Evolutionary conservation across 352 stramenopile species (phyloP).

Genomic region (Globisporangium paroecandrum): DNA sequence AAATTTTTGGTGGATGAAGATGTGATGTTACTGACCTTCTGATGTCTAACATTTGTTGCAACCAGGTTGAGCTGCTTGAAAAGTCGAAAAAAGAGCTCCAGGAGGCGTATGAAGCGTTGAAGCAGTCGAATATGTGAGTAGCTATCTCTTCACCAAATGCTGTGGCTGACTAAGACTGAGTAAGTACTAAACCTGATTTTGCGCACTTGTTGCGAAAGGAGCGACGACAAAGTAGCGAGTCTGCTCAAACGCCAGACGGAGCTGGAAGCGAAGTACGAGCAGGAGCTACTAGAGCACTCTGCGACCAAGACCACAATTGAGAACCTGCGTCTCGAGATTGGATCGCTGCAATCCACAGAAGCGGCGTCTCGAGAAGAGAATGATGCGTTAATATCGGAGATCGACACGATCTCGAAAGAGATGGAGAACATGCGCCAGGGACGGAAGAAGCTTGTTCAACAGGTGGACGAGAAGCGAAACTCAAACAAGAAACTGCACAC

Average conservation of each 20-base stretch:
- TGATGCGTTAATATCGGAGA: slow-evolving; percentile 67
- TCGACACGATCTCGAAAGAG: slow-evolving; percentile 62
- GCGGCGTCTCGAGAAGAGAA: slow-evolving; percentile 69
- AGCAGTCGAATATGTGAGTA: slow-evolving; percentile 32
- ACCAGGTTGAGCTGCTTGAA: slow-evolving; percentile 32
- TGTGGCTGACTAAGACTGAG: background rate
- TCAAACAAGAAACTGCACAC: slow-evolving; percentile 70
- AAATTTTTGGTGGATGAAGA: background rate
- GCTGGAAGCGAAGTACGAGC: slow-evolving; percentile 28
- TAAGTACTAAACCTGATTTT: background rate
- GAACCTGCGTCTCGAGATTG: slow-evolving; percentile 33
- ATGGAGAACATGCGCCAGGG: slow-evolving; percentile 54
- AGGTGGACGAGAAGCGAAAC: slow-evolving; percentile 79
- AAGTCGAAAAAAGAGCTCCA: slow-evolving; percentile 38
- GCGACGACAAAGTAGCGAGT: slow-evolving; percentile 30
- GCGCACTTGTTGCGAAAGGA: slow-evolving; percentile 23
- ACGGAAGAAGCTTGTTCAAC: slow-evolving; percentile 72
- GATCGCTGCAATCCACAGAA: slow-evolving; percentile 47
- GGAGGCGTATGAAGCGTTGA: slow-evolving; percentile 30
- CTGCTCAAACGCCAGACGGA: slow-evolving; percentile 31
- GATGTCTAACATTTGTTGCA: background rate
- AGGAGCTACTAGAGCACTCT: slow-evolving; percentile 29
- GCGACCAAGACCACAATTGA: slow-evolving; percentile 31
- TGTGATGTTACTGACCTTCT: background rate
- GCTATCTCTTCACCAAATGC: background rate